phyloP scores from a whole-genome alignment of 73 alveolate species.

The Paraurostyla sp. region DNA sequence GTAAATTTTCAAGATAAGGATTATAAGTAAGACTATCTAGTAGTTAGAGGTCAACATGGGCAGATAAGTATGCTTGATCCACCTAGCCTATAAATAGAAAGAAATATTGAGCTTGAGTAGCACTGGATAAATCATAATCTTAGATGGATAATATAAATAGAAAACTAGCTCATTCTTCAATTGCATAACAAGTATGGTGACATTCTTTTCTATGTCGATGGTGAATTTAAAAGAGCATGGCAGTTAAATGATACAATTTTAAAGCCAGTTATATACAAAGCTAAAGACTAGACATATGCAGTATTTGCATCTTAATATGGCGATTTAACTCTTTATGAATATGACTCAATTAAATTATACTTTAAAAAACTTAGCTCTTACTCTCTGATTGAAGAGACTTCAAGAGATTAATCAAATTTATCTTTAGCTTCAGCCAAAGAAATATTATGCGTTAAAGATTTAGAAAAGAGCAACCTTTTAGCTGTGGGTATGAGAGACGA shows the following conservation, averaged over 20 bases:
- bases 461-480: neutral
- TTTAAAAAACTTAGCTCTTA: neutral
- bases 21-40: neutral
- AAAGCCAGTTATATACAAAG: neutral
- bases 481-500: neutral
- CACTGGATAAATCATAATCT: neutral
- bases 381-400: neutral
- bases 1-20: neutral
- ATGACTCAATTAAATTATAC: neutral
- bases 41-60: neutral
- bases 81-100: neutral
- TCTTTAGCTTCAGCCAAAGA: neutral
- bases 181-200: neutral
- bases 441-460: neutral
- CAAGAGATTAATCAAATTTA: neutral
- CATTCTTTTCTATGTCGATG: neutral
- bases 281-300: neutral
- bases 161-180: neutral
- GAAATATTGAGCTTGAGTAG: neutral
- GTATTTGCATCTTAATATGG: neutral
- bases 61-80: neutral
- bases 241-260: neutral
- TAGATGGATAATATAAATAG: neutral
- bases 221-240: neutral
- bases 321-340: neutral